Evolutionary conservation across 2,329 filamentous ascomycete species (phyloP).

Genomic region (Trichophyton schoenleinii): DNA sequence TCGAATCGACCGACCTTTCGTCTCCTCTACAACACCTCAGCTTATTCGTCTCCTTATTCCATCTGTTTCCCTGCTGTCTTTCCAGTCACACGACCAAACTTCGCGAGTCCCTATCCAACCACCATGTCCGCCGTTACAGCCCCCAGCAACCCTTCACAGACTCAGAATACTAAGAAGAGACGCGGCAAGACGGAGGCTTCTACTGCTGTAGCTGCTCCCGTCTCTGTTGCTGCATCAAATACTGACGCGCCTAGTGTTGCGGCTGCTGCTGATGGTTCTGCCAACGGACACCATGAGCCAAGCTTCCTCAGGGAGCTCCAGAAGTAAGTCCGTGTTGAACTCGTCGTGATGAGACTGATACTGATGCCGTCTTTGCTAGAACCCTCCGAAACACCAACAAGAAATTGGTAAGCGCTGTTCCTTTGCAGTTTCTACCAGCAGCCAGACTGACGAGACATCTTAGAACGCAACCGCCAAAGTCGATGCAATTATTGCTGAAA

Average conservation of each 20-base stretch:
- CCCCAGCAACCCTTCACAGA: slow-evolving; percentile 54
- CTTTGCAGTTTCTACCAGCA: not conserved
- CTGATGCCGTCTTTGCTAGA: slow-evolving; percentile 36
- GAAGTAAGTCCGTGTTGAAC: slow-evolving; percentile 46
- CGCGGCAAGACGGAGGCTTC: slow-evolving; percentile 31
- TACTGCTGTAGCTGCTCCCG: slow-evolving; percentile 38
- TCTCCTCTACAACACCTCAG: slow-evolving; percentile 5
- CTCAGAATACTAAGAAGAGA: slow-evolving; percentile 59
- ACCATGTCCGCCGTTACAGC: slow-evolving; percentile 51
- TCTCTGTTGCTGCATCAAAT: slow-evolving; percentile 27
- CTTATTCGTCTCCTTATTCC: slow-evolving; percentile 2
- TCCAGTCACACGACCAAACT: slow-evolving; percentile 8
- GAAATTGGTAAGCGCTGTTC: slow-evolving; percentile 60
- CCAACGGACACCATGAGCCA: slow-evolving; percentile 53
- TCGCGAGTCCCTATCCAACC: slow-evolving; percentile 5
- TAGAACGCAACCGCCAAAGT: slow-evolving; percentile 48
- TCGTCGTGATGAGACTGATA: slow-evolving; percentile 8
- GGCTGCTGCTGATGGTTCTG: slow-evolving; percentile 27
- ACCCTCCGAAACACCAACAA: slow-evolving; percentile 85
- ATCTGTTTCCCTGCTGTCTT: not conserved
- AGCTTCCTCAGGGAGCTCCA: slow-evolving; percentile 76
- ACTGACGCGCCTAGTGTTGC: slow-evolving; percentile 12
- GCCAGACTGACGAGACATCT: not conserved
- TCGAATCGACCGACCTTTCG: not conserved
- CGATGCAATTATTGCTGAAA: slow-evolving; percentile 48